Base-by-base conservation (phyloP, 2,329 filamentous ascomycete species). In the Fonsecaea pugnacius region DNA sequence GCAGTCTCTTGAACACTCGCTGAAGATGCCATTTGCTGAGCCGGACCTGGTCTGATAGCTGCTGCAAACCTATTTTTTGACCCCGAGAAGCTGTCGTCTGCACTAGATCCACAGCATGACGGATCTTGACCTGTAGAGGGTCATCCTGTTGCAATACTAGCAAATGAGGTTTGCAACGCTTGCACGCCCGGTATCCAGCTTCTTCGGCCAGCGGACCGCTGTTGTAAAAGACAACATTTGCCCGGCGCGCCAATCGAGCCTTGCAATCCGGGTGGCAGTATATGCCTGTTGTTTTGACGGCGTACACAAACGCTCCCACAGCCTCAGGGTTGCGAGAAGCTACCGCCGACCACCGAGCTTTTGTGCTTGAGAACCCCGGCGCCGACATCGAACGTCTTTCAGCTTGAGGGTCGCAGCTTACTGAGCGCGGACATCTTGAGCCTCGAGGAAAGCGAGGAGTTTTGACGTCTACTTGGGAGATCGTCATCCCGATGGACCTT, bases 241-340 rank as follows among this genome's bases (percentile, higher is more conserved):
- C 79, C 18, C 84, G 79, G 2, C 80, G 78, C 1, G 84, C 82
- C 16, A 90, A 80, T n/a, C 85, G 82, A 4, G 83, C 81, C 1
- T 81, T 77, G 60, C 84, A 86, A 2, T 79, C 83, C 1, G 84
- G 83, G 0, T 83, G 79, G 70, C 84, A 86, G 72, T 84, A 86
- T 52, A 85, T 84, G 48, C 77, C 78, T 2, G 84, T 86, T 0
- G 82, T 83, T 55, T 78, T 78, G 21, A 86, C 84, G 16, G 76
- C 79, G 75, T 86, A 86, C 64, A 86, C 78, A 73, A 86, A 86
- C 32, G 72, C 68, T 1, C 74, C 75, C 58, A 79, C 77, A 21
- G 79, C 78, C 27, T 75, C 72, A 30, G 77, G 62, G 64, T 83
- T 78, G 58, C 82, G 79, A 59, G 73, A 75, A 58, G 76, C 73